A percentile compares a stretch with the other conserved stretches of the same genome.
These are phyloP conservation scores for Hypoxylon sp. DNA, from an alignment of 2,329 filamentous ascomycete species.

Conservation along the genomic window DNA sequence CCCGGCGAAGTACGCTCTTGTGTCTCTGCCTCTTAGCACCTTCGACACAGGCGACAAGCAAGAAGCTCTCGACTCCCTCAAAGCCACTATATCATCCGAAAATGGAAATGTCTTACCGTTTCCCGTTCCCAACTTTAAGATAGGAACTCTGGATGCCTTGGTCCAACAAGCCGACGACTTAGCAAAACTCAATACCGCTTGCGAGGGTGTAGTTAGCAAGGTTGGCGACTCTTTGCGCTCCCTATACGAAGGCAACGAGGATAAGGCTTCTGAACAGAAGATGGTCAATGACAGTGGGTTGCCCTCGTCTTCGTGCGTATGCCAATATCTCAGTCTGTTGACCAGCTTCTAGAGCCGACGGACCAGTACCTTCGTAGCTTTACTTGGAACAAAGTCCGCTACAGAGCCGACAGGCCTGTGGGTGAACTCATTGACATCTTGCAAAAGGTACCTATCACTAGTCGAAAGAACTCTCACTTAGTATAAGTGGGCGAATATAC, in stretches of 20 bases:
- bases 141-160: conserved; percentile 93
- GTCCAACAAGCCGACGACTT: conserved; percentile 98
- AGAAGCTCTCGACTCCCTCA: conserved; percentile 84
- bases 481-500: conserved; percentile 10
- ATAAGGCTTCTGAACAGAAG: conserved; percentile 88
- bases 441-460: conserved; percentile 76
- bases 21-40: conserved; percentile 91
- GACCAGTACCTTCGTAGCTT: conserved; percentile 93
- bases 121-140: conserved; percentile 93
- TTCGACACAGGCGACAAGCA: conserved; percentile 84
- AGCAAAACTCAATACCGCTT: conserved; percentile 85
- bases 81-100: conserved; percentile 79
- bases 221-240: conserved; percentile 87
- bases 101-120: conserved; percentile 84
- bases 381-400: conserved; percentile 98
- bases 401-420: conserved; percentile 91
- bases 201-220: conserved; percentile 87
- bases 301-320: conserved; percentile 23
- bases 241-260: conserved; percentile 87
- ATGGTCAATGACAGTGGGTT: conserved; percentile 92
- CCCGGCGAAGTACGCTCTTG: conserved; percentile 80
- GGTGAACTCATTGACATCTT: conserved; percentile 88
- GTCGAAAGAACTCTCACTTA: neutral
- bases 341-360: conserved; percentile 79
- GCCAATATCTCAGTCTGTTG: conserved; percentile 45